phyloP scores from a whole-genome alignment of 2,329 filamentous ascomycete genomes.

The Tolypocladium cylindrosporum region DNA sequence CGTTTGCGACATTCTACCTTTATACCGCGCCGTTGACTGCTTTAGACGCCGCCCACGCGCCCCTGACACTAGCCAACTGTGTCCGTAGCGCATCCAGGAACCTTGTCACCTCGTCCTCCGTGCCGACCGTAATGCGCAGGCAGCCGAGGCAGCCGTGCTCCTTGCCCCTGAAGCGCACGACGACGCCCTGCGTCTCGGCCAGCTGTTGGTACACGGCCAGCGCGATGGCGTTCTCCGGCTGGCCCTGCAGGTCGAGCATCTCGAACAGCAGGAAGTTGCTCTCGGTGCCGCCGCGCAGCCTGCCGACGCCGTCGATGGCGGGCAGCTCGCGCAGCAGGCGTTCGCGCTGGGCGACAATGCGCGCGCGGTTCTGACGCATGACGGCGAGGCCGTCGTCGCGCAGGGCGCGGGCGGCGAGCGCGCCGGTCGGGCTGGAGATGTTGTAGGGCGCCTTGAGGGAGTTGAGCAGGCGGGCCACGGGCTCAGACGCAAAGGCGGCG shows the following conservation, averaged over 20 bases:
- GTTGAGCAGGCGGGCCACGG: constrained; percentile 75
- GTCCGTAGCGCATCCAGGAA: constrained; percentile 60
- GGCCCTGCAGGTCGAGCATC: constrained; percentile 62
- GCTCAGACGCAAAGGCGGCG: constrained; percentile 66
- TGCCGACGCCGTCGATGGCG: constrained; percentile 65
- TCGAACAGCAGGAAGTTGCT: constrained; percentile 90
- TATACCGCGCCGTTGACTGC: background rate
- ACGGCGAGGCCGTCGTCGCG: constrained; percentile 54
- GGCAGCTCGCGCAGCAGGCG: constrained; percentile 65
- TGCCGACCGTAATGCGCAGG: constrained; percentile 85
- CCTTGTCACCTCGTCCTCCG: constrained; percentile 71
- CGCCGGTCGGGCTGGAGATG: constrained; percentile 77
- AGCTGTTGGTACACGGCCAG: constrained; percentile 73
- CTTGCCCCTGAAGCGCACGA: constrained; percentile 88
- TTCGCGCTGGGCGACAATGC: constrained; percentile 68
- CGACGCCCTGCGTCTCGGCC: constrained; percentile 78
- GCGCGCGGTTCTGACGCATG: constrained; percentile 62
- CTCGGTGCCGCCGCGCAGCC: constrained; percentile 67
- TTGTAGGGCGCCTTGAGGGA: constrained; percentile 95
- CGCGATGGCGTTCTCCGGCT: constrained; percentile 71
- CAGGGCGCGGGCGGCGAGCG: constrained; percentile 67
- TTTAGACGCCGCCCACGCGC: background rate
- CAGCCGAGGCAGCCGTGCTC: constrained; percentile 85
- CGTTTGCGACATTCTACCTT: background rate
- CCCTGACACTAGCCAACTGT: constrained; percentile 34